A percentile compares a stretch with the other conserved stretches of the same genome.
phyloP scores from a whole-genome alignment of 2,329 filamentous ascomycete species.

The Parasarocladium wereldwijsianum region DNA sequence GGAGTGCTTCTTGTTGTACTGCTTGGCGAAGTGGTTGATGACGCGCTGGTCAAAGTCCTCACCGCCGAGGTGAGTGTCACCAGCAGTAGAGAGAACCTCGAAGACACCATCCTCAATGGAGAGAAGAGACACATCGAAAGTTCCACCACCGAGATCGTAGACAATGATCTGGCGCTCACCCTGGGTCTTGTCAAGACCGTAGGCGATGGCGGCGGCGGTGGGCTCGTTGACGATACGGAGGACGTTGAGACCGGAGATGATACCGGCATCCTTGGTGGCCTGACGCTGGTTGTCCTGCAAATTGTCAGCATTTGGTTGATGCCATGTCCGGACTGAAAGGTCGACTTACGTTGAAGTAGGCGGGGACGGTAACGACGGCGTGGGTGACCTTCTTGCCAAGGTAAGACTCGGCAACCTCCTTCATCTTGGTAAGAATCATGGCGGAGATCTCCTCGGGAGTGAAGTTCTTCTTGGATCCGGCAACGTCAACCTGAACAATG shows the following conservation, averaged over 20 bases:
- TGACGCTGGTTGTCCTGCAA: slow-evolving; percentile 74
- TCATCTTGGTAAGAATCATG: slow-evolving; percentile 76
- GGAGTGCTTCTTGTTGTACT: slow-evolving; percentile 95
- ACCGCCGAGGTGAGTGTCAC: slow-evolving; percentile 95
- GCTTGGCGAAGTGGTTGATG: slow-evolving; percentile 92
- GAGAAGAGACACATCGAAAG: slow-evolving; percentile 85
- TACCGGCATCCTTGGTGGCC: slow-evolving; percentile 89
- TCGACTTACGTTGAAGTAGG: slow-evolving; percentile 69
- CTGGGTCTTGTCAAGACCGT: slow-evolving; percentile 77
- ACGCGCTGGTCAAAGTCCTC: slow-evolving; percentile 98
- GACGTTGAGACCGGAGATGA: slow-evolving; percentile 84
- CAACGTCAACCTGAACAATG: slow-evolving; percentile 59
- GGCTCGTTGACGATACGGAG: slow-evolving; percentile 95
- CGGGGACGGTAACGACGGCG: slow-evolving; percentile 85
- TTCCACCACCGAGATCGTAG: slow-evolving; percentile 89
- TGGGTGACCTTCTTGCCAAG: slow-evolving; percentile 72
- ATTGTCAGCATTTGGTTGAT: slow-evolving; percentile 9
- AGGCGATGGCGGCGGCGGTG: slow-evolving; percentile 87
- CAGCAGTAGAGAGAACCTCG: slow-evolving; percentile 84
- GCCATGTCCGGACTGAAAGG: too few relatives aligned
- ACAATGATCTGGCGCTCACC: slow-evolving; percentile 81
- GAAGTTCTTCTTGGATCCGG: slow-evolving; percentile 52
- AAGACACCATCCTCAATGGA: slow-evolving; percentile 88
- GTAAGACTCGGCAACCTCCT: slow-evolving; percentile 67
- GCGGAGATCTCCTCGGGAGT: slow-evolving; percentile 70